Conservation (phyloP, 2,329 filamentous ascomycete species). For the Calonectria crousiana region DNA sequence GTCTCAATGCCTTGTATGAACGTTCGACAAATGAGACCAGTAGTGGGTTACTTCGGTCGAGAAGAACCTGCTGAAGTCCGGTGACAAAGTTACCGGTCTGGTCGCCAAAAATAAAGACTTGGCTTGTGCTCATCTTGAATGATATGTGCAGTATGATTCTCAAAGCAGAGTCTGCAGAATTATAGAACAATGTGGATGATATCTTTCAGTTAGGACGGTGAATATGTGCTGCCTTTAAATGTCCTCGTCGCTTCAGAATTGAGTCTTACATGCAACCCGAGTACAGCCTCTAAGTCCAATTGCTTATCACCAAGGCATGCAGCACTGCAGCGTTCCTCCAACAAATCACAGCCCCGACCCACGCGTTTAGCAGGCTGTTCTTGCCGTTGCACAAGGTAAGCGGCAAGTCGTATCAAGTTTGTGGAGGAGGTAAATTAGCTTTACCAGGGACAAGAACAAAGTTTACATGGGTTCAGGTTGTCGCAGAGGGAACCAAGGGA, state of each 20-base stretch:
- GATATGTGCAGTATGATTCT: not conserved
- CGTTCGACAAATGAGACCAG: conserved; percentile 9
- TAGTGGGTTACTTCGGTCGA: not conserved
- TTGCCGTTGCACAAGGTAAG: conserved; percentile 4
- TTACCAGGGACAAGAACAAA: not conserved
- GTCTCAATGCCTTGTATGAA: conserved; percentile 6
- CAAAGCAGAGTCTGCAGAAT: not conserved
- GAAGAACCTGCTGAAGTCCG: conserved; percentile 1
- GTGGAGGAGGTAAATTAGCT: not conserved
- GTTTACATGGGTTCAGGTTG: not conserved
- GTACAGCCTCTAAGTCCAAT: not conserved
- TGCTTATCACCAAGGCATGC: not conserved
- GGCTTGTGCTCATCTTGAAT: conserved; percentile 6
- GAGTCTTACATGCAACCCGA: not conserved
- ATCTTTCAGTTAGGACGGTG: not conserved
- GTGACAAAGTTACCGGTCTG: not conserved
- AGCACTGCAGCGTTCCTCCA: not conserved
- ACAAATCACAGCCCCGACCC: not conserved
- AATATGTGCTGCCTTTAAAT: conserved; percentile 4
- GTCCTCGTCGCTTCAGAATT: not conserved
- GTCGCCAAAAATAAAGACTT: not conserved
- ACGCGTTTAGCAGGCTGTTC: not conserved
- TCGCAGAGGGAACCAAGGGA: not conserved
- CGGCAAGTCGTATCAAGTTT: not conserved
- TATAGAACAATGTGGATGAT: not conserved